Evolutionary conservation across 1,284 basidiomycete species (phyloP), one percentile per base, ranked within the genome.

Genomic region (Ganoderma multipileum): DNA sequence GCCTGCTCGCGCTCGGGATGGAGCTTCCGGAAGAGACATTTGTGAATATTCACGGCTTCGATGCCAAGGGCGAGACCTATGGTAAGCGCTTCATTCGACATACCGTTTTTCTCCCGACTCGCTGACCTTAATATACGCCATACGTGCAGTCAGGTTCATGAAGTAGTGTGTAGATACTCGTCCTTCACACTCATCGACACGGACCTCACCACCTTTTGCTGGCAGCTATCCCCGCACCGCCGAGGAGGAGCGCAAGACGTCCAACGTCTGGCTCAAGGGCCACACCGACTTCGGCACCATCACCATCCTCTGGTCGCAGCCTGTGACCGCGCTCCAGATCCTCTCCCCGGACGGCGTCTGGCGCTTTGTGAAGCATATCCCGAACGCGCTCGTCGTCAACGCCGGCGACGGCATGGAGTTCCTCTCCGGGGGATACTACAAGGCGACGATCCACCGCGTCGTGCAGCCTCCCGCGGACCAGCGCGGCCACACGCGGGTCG

Each of bases 241-340:
- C 38, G 87, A 89, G 20, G 89, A 90, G 63, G 89, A 90, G 71
- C 66, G 72, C 18, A 86, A 85, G 73, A 83, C 87, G 0, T 85
- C 86, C 63, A 83, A 86, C 58, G 84, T 73, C 59, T 73, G 70
- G 68, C 70, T 73, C 41, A 73, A 73, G 74, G 89, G 89, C 5
- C 89, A 90, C 71, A 88, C 86, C 89, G 89, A 91, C 72, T 83
- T 88, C 69, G 87, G 86, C n/a, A 84, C 82, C 18, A 78, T 91
- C 64, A 87, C 86, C 2, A 84, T 90, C 16, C 78, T 91, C 18
- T 90, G 85, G 80, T 87, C 87, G 55, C 89, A 90, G 66, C 89
- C 90, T 0, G 83, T 90, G 3, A 80, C 85, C 14, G 87, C 82
- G 0, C 80, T 91, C 30, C 90, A 91, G 55, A 73, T 73, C 61